Base-by-base conservation (phyloP, 805 yeast species). In the Blastobotrys parvus region DNA sequence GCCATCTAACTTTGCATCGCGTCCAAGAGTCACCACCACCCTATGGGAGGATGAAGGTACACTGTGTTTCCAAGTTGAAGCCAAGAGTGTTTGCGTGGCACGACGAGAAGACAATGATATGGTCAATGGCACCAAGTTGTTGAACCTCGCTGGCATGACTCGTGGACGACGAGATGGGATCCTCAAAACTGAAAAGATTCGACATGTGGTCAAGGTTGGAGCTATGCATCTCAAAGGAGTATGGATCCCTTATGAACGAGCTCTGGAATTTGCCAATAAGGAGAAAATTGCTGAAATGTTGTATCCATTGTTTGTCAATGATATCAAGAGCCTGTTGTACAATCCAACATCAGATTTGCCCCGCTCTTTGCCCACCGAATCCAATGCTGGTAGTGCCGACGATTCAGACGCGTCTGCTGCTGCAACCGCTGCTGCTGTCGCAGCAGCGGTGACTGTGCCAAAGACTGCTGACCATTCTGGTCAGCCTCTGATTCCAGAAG, bases 41-140 rank as follows among this genome's bases (percentile, higher is more conserved):
- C 75, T 81, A 74, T 84, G 94, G 94, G 90, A 84, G 57, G 94
- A 84, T 58, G 94, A 84, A 57, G 80, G 82, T 52, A 84, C 94
- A 0, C 62, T 83, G 41, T 84, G 92, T 58, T 84, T 83, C 65
- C 92, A 83, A 62, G 90, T 84, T 25, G 92, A 83, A 55, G 89
- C 87, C 45, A 77, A 81, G 49, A 82, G 85, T 44, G 82, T 83
- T 35, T 72, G 82, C 15, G 94, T 84, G 18, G 88, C 84, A 22
- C 71, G 94, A 51, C 72, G 94, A 57, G 92, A 87, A 23, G 92
- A 84, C 62, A 81, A 82, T 59, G 80, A 84, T 61, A 80, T 82
- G 84, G 78, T 84, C 61, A 84, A 84, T 58, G 94, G 94, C 40
- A 84, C 94, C 21, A 84, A 84, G 62, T 68, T 84, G 45, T 66